Base-by-base conservation (phyloP, 805 yeast species). In the Kluyveromyces starmeri region DNA sequence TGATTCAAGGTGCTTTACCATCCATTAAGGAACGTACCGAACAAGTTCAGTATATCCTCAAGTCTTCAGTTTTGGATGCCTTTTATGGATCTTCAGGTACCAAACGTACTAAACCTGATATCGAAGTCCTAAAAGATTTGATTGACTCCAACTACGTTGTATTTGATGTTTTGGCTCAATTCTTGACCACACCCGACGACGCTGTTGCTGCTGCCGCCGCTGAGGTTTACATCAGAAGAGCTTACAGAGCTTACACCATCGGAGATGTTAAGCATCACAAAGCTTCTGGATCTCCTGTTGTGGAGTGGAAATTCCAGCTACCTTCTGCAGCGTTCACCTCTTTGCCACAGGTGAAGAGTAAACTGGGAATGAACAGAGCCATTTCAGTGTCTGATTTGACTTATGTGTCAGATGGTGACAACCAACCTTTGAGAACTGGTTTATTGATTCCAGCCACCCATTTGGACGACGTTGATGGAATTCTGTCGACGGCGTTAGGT, bases 71-170 rank as follows among this genome's bases (percentile, higher is more conserved):
- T 32, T 83, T 88, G 48, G 86, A 83, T 49, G 74, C 94, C 20
- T 73, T 79, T 19, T 92, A 88, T 53, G 98, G 97, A 50, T 94
- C 83, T 49, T 71, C 79, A 29, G 82, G 78, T 39, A 64, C 72
- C 24, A 75, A 73, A 46, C 89, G 85, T 55, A 73, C 84, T 45
- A 73, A 76, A 43, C 99, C 99, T 21, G 83, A 80, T 52, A 64
- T 81, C 53, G 78, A 78, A 24, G 69, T 83, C 39, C 72, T 92
- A 47, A 76, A 80, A 44, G 97, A 92, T 60, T 92, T 92, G 38
- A 88, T 92, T 47, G 98, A 92, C 56, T 88, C 97, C 33, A 88
- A 83, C 58, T 94, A 84, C 64, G 84, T 89, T 40, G 96, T 92
- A 13, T 92, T 89, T 58, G 99, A 92, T 57, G 97, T 94, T 24